phyloP scores from a whole-genome alignment of 140 eudicot species.

The Anethum foeniculum region DNA sequence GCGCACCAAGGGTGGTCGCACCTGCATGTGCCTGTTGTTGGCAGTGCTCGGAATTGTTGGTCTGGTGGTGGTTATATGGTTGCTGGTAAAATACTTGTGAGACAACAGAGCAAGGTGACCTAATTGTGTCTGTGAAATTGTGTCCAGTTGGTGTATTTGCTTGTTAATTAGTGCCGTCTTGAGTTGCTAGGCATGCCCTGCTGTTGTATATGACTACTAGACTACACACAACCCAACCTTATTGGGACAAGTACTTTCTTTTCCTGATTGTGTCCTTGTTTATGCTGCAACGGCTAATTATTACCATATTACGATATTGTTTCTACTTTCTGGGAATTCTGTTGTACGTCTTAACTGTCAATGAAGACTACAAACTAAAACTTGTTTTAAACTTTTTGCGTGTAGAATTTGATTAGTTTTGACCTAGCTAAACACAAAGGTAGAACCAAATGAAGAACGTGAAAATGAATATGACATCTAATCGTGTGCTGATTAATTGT shows the following conservation, averaged over 20 bases:
- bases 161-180: background rate
- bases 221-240: background rate
- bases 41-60: slow-evolving; percentile 53
- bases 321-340: background rate
- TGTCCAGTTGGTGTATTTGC: background rate
- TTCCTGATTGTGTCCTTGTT: background rate
- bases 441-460: background rate
- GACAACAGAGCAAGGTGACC: background rate
- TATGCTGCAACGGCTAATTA: background rate
- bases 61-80: slow-evolving; percentile 46
- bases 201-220: background rate
- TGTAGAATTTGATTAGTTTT: background rate
- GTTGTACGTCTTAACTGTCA: background rate
- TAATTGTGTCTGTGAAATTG: background rate
- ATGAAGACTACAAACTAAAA: background rate
- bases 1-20: slow-evolving; percentile 81
- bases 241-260: background rate
- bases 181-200: background rate
- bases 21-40: slow-evolving; percentile 68
- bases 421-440: background rate
- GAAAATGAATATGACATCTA: background rate
- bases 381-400: background rate
- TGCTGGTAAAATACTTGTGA: slow-evolving; percentile 65
- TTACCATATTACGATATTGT: background rate
- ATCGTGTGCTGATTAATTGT: background rate